These are phyloP conservation scores for Castanea sativa DNA, from an alignment of 306 rosid species.

Conservation along the genomic window DNA sequence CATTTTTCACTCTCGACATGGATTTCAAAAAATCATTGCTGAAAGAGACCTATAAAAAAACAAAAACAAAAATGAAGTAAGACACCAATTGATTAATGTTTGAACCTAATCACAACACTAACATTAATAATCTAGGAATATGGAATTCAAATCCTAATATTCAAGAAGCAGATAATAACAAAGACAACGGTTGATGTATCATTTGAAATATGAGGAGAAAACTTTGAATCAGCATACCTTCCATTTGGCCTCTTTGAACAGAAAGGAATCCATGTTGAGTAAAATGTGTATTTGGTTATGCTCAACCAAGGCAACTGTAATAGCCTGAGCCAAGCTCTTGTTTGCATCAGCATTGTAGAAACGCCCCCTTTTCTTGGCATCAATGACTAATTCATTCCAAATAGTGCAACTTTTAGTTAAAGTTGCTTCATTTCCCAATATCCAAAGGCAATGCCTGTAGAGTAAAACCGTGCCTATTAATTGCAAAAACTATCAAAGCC, in stretches of 20 bases:
- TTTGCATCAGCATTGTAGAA: conserved; percentile 29
- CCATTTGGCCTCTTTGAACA: conserved; percentile 28
- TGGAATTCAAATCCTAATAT: too few species aligned
- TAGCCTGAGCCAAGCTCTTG: conserved; percentile 18
- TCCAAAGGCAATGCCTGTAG: conserved; percentile 41
- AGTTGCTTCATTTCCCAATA: conserved; percentile 34
- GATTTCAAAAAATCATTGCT: background rate
- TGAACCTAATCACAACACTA: background rate
- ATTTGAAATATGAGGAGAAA: too few species aligned
- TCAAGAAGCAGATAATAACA: too few species aligned
- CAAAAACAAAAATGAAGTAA: background rate
- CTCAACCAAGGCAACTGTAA: conserved; percentile 13
- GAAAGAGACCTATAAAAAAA: background rate
- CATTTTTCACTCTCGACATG: background rate
- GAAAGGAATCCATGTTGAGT: background rate
- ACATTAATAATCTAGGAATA: too few species aligned
- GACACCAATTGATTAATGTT: background rate
- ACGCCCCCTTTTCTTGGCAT: conserved; percentile 33
- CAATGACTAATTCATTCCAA: conserved; percentile 34
- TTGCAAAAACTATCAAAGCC: background rate
- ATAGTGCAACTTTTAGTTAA: conserved; percentile 19
- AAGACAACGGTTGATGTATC: too few species aligned
- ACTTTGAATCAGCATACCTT: conserved; percentile 15
- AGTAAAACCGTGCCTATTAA: background rate
- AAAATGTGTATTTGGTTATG: conserved; percentile 6